These are phyloP conservation scores for Pezicula radicicola DNA, from an alignment of 2,329 filamentous ascomycete species.

Conservation along the genomic window DNA sequence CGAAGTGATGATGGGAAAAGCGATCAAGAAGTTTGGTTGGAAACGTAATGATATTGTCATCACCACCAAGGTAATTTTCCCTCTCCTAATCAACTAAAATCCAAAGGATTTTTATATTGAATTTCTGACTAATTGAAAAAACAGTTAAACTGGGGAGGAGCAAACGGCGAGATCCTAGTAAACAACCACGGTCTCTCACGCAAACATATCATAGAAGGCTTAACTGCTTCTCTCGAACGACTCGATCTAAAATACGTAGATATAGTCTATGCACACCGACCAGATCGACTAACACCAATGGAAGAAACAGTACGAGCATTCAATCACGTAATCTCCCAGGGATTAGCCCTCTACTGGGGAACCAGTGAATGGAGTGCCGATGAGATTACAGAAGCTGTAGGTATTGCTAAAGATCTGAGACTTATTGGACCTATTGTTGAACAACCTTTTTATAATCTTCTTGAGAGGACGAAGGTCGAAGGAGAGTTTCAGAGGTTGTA, in stretches of 20 bases:
- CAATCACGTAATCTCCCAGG: constrained; percentile 45
- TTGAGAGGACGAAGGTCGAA: constrained; percentile 57
- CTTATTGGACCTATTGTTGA: constrained; percentile 60
- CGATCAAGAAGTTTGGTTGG: constrained; percentile 58
- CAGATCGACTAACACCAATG: constrained; percentile 56
- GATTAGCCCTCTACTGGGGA: constrained; percentile 64
- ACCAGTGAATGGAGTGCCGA: constrained; percentile 58
- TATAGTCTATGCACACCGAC: constrained; percentile 59
- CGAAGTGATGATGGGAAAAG: constrained; percentile 52
- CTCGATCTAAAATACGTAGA: constrained; percentile 54
- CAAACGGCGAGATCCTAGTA: constrained; percentile 33
- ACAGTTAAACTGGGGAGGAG: constrained; percentile 45
- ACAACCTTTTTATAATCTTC: constrained; percentile 62
- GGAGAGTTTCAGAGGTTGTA: constrained; percentile 56
- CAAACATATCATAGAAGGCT: constrained; percentile 60
- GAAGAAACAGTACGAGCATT: constrained; percentile 58
- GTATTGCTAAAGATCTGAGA: constrained; percentile 52
- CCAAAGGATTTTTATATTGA: neutral
- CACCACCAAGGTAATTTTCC: constrained; percentile 48
- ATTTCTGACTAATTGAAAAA: neutral
- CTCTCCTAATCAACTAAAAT: neutral
- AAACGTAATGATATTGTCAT: constrained; percentile 59
- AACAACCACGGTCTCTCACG: constrained; percentile 57
- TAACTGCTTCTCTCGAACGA: constrained; percentile 47
- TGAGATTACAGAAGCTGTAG: constrained; percentile 56